Evolutionary conservation across 108 stramenopile species (phyloP).

Genomic region (Mediolabrus comicus): DNA sequence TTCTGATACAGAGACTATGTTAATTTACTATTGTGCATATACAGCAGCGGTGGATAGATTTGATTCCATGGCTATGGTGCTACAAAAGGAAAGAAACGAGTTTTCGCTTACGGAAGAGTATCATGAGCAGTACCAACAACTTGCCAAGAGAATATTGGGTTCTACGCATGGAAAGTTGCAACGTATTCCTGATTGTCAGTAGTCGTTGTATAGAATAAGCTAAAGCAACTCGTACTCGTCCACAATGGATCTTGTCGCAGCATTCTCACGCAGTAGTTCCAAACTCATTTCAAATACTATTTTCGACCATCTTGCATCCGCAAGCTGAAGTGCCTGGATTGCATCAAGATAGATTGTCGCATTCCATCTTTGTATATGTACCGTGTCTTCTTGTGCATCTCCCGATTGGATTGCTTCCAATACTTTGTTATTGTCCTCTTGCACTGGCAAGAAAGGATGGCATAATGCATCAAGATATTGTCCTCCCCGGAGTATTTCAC

Average conservation of each 20-base stretch:
- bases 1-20: conserved; percentile 4
- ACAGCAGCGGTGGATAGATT: conserved; percentile 23
- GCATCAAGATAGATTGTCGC: too few species aligned
- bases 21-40: conserved; percentile 33
- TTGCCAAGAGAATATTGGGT: not conserved
- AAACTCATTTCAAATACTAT: too few species aligned
- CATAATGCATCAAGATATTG: conserved; percentile 3
- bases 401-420: too few species aligned
- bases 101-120: not conserved
- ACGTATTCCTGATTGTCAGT: too few species aligned
- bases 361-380: too few species aligned
- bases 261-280: too few species aligned
- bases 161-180: not conserved
- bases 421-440: not conserved
- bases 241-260: too few species aligned
- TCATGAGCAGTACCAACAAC: not conserved
- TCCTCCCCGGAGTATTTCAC: not conserved
- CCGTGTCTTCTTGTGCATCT: too few species aligned
- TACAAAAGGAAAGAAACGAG: conserved; percentile 14
- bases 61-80: conserved; percentile 32
- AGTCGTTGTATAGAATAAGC: too few species aligned
- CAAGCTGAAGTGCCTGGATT: too few species aligned
- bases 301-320: too few species aligned
- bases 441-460: not conserved
- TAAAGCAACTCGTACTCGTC: too few species aligned